Evolutionary conservation across 2,329 filamentous ascomycete genomes (phyloP), one percentile per base, ranked within the genome.

Genomic region (Colletotrichum aenigma): DNA sequence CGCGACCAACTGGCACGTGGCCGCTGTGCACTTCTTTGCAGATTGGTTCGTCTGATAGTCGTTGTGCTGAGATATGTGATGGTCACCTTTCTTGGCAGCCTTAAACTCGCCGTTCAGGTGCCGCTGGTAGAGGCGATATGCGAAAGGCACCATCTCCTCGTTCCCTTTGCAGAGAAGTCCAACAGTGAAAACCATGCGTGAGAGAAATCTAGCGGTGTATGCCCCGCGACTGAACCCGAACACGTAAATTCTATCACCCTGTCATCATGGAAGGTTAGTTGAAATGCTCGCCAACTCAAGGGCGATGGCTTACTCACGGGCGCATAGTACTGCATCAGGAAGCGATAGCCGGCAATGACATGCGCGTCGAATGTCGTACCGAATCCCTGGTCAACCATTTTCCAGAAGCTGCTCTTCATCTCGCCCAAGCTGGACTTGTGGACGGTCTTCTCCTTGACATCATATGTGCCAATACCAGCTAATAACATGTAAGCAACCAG

Each of bases 211-310:
- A 18, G 89, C 89, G 1, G 87, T 89, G 77, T 87, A 90, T 13
- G 89, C 88, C 1, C 89, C 89, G 38, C 89, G 86, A 15, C 85
- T 87, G 79, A 90, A 90, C 13, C 89, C 89, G 66, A 90, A 90
- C 77, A 90, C 87, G 77, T 90, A 90, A 36, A 91, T 89, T 55
- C 86, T 86, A 76, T 88, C 88, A 1, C 84, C 87, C 79, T 88
- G 80, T 21, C 5, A 43, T 52, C n/a, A 4, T 21, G 10, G 6
- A 21, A 5, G 10, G 6, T 67, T 12, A 21, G 56, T 18, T 34
- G 43, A 24, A 15, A 21, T 21, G n/a, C 58, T 62, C 9, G 13
- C 18, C n/a, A 13, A 21, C n/a, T 7, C 6, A 3, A 24, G n/a
- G 10, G n/a, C 6, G 10, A 6, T 10, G n/a, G n/a, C 2, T 7